These are phyloP conservation scores for Claviceps sp. DNA, from an alignment of 2,329 filamentous ascomycete species.

Conservation along the genomic window DNA sequence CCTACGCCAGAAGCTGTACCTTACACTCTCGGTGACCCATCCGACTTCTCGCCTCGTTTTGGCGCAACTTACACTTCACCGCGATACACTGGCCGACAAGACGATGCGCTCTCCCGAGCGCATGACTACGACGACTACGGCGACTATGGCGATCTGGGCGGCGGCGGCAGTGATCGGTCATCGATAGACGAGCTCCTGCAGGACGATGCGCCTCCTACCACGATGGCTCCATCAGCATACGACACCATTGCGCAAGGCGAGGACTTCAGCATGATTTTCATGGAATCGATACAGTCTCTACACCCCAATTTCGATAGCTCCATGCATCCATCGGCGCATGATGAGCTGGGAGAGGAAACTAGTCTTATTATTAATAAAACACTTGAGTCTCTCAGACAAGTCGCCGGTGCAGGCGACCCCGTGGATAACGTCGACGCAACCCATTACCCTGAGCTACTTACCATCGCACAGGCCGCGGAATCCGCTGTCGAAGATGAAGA, in stretches of 20 bases:
- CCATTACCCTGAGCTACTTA: conserved; percentile 1
- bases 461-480: conserved; percentile 2
- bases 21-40: neutral
- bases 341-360: conserved; percentile 42
- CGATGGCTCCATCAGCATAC: conserved; percentile 13
- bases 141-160: conserved; percentile 10
- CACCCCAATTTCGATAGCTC: conserved; percentile 26
- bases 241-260: conserved; percentile 37
- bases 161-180: conserved; percentile 20
- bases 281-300: conserved; percentile 39
- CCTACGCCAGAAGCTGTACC: conserved; percentile 19
- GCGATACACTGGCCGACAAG: conserved; percentile 1
- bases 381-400: conserved; percentile 34
- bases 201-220: conserved; percentile 5
- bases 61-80: conserved; percentile 1
- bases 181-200: conserved; percentile 17
- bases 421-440: conserved; percentile 1
- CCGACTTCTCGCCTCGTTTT: conserved; percentile 7
- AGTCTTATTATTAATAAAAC: conserved; percentile 43
- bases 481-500: neutral
- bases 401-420: conserved; percentile 6
- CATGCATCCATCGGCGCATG: conserved; percentile 19
- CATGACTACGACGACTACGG: conserved; percentile 14
- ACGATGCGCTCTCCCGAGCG: conserved; percentile 9
- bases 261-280: conserved; percentile 47